Evolutionary conservation across 2,329 filamentous ascomycete genomes (phyloP), one percentile per base, ranked within the genome.

Genomic region (Trichoderma guizhouense): DNA sequence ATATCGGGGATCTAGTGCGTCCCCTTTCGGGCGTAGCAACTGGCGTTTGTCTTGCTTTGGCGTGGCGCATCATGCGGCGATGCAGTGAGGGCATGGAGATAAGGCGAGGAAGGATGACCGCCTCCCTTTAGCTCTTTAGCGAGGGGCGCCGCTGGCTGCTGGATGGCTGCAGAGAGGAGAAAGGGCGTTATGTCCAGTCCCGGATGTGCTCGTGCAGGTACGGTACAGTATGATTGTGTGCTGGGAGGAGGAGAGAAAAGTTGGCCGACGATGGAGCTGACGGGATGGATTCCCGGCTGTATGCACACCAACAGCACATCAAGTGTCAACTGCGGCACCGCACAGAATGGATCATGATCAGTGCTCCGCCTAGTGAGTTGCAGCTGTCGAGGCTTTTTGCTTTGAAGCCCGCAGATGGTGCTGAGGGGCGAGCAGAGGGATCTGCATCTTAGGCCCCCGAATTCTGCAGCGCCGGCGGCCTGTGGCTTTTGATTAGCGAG

Each of bases 41-140:
- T 34, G n/a, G 60, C 34, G 24, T 62, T 69, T 69, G 66, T 62
- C 61, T 68, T 39, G 12, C 70, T 72, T 72, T 68, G 63, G 70
- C 24, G 63, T 72, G 64, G 70, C 30, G 70, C 55, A 64, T 66
- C 70, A 66, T 72, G 64, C 55, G 39, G 28, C 8, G 39, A 43
- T 32, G 28, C 18, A 24, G n/a, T n/a, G 26, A 34, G n/a, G 51
- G 64, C 43, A 28, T 9, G 21, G 34, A 53, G 64, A 32, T 26
- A 26, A 39, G 24, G 61, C 47, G 62, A 53, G 12, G 21, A 21
- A 21, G 39, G 24, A 67, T 53, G 39, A 47, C 24, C 51, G 26
- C 53, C 63, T 67, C 36, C 21, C 18, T 58, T 60, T 36, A 36
- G 34, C 5, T 15, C 34, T 36, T 55, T 61, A 21, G 66, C 36